A percentile compares a stretch with the other conserved stretches of the same genome.
Evolutionary conservation across 2,329 filamentous ascomycete species (phyloP).

Genomic region (Zymoseptoria pseudotritici): DNA sequence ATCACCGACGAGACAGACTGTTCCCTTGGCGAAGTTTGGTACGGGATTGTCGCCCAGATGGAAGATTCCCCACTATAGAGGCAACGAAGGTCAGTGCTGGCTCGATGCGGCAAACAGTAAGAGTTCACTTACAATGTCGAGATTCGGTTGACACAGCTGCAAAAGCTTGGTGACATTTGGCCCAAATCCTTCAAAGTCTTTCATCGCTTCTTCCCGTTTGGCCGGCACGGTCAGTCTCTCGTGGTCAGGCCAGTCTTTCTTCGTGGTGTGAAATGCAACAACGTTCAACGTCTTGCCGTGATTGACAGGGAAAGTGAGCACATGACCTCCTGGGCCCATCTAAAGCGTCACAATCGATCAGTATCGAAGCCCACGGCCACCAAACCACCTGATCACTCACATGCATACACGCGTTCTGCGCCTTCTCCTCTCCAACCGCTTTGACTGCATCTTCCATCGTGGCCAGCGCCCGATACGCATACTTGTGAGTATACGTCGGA

Average conservation of each 20-base stretch:
- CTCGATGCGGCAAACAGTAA: too few relatives aligned
- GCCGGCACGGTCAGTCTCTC: slow-evolving; percentile 16
- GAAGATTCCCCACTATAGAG: slow-evolving; percentile 34
- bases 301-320: slow-evolving; percentile 49
- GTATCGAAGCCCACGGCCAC: slow-evolving; percentile 1
- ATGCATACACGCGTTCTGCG: slow-evolving; percentile 24
- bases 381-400: slow-evolving; percentile 5
- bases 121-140: slow-evolving; percentile 12
- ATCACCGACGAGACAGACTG: slow-evolving; percentile 33
- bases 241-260: slow-evolving; percentile 19
- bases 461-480: slow-evolving; percentile 55
- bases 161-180: slow-evolving; percentile 19
- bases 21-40: slow-evolving; percentile 29
- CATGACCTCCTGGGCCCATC: slow-evolving; percentile 41
- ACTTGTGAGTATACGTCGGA: slow-evolving; percentile 50
- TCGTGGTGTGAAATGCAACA: slow-evolving; percentile 21
- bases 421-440: slow-evolving; percentile 23
- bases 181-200: slow-evolving; percentile 21
- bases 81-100: background rate
- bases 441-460: slow-evolving; percentile 41
- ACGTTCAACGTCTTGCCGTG: slow-evolving; percentile 23
- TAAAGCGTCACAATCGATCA: slow-evolving; percentile 3
- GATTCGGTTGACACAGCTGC: slow-evolving; percentile 17
- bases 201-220: slow-evolving; percentile 17
- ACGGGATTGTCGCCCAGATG: slow-evolving; percentile 32